These are phyloP conservation scores for Strigomonas oncopelti DNA, from an alignment of 208 protist species.

Conservation along the genomic window DNA sequence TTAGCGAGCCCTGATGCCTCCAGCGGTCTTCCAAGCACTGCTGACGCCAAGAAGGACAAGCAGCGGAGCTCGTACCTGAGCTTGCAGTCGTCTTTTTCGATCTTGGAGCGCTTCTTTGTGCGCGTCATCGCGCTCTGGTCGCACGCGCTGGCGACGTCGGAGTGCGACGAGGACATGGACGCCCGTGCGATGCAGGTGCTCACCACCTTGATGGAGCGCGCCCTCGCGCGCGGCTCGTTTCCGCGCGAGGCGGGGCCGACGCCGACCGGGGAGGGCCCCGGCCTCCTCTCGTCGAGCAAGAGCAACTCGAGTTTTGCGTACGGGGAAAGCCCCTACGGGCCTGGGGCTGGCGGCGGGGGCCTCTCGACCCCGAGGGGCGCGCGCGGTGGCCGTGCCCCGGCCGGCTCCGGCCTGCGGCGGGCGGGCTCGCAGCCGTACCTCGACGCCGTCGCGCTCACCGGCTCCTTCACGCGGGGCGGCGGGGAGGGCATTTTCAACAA, in stretches of 20 bases:
- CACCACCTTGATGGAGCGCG: conserved; percentile 35
- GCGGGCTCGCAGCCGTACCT: not conserved
- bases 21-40: not conserved
- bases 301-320: not conserved
- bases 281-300: not conserved
- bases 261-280: not conserved
- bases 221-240: conserved; percentile 29
- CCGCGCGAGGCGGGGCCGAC: conserved; percentile 23
- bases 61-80: not conserved
- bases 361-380: no score
- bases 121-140: conserved; percentile 58
- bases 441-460: not conserved
- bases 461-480: conserved; percentile 7
- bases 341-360: no score
- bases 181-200: conserved; percentile 62
- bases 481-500: conserved; percentile 11
- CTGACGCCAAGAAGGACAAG: not conserved
- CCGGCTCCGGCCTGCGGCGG: not conserved
- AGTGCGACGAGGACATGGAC: conserved; percentile 68
- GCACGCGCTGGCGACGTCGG: conserved; percentile 32
- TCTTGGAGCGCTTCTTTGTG: conserved; percentile 38
- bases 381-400: no score
- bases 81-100: not conserved
- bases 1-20: no score
- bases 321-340: no score